These are phyloP conservation scores for Neonectria sp. DNA, from an alignment of 2,329 filamentous ascomycete species.

Conservation along the genomic window DNA sequence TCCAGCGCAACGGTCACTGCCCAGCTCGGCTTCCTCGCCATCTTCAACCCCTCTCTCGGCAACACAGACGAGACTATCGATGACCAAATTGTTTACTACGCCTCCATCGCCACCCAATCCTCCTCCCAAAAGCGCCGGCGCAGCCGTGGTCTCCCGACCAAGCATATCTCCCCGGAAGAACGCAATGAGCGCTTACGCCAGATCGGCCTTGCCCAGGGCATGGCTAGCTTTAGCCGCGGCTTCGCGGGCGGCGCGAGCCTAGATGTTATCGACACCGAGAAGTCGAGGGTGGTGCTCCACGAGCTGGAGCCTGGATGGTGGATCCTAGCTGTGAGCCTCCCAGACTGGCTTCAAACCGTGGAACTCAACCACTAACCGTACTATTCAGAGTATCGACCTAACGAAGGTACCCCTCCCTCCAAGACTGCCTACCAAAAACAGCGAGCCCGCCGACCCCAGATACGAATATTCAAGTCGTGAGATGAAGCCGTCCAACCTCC, in stretches of 20 bases:
- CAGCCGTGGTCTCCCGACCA: constrained; percentile 59
- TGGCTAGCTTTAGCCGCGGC: constrained; percentile 91
- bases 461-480: constrained; percentile 92
- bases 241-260: constrained; percentile 85
- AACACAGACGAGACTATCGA: constrained; percentile 70
- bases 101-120: constrained; percentile 69
- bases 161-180: constrained; percentile 71
- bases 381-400: constrained; percentile 74
- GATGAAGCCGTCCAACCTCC: constrained; percentile 84
- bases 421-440: constrained; percentile 60
- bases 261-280: constrained; percentile 92
- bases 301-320: constrained; percentile 96
- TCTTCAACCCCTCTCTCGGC: constrained; percentile 92
- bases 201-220: constrained; percentile 96
- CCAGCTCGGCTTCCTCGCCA: constrained; percentile 90
- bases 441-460: constrained; percentile 58
- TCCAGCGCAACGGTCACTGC: constrained; percentile 70
- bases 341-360: neutral
- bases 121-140: constrained; percentile 59
- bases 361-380: constrained; percentile 20
- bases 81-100: constrained; percentile 95
- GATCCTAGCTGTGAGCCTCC: constrained; percentile 83
- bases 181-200: constrained; percentile 91
- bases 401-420: constrained; percentile 79
- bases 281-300: constrained; percentile 85